Evolutionary conservation across 768 basidiomycete species (phyloP).

Genomic region (Amyloporia xantha): DNA sequence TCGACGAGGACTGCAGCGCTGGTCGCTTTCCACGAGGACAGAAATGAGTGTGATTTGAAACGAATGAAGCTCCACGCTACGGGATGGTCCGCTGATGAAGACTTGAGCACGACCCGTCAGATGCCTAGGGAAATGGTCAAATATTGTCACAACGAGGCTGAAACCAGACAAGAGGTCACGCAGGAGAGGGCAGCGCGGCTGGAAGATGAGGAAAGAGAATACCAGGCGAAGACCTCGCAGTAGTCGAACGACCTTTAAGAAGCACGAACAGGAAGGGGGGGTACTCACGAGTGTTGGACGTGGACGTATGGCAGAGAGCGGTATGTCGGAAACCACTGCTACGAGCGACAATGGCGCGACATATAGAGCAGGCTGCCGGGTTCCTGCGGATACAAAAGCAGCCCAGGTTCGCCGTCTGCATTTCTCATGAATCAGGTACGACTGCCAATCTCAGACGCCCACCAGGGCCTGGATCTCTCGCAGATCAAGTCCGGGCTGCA

Average conservation of each 20-base stretch:
- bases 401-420: background rate
- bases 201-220: background rate
- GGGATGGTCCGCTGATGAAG: conserved; percentile 4
- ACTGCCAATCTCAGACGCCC: background rate
- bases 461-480: background rate
- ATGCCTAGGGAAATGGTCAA: background rate
- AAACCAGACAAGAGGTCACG: background rate
- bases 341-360: background rate
- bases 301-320: background rate
- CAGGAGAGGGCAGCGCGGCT: background rate
- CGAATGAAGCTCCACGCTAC: background rate
- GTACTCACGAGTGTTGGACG: background rate
- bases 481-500: background rate
- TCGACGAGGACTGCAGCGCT: conserved; percentile 5
- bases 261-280: background rate
- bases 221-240: background rate
- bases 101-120: background rate
- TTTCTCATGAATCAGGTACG: background rate
- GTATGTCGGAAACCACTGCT: background rate
- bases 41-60: conserved; percentile 5
- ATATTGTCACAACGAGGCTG: background rate
- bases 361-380: background rate
- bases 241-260: background rate
- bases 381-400: background rate
- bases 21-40: background rate